Evolutionary conservation across 2,329 filamentous ascomycete genomes (phyloP), one percentile per base, ranked within the genome.

Genomic region (Aspergillus fijiensis): DNA sequence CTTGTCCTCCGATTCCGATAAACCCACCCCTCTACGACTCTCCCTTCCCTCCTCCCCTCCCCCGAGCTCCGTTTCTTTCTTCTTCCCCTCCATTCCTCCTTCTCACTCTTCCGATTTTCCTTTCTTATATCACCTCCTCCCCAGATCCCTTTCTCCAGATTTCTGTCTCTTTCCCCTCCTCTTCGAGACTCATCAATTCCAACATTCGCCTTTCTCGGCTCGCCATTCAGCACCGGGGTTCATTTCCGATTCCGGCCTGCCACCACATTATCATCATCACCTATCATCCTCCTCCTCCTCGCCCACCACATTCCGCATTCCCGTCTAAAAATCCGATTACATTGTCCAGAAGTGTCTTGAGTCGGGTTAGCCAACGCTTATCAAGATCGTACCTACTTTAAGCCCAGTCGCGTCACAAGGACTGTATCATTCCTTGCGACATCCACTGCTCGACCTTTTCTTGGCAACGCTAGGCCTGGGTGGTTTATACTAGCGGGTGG

Each of bases 131-230:
- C 51, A 57, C 64, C 65, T 57, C 62, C 59, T 60, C 68, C 66
- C 64, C 64, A 69, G 69, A 69, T 67, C 65, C 52, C 62, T 62
- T 63, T 68, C 67, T 67, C 67, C 66, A 63, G 62, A 68, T 70
- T 68, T 68, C 25, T 49, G 29, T 63, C 57, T 60, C 60, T 54
- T 65, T 58, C 50, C 59, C 61, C 62, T 59, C 67, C 51, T 52
- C 55, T 48, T 60, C 63, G 57, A 60, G 59, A 58, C 58, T 54
- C 59, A 65, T 62, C 60, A 53, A 29, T 10, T 58, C 68, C 61
- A 59, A 62, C 58, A 12, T 59, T 61, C 62, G 45, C 35, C 48
- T 33, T 33, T 57, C 52, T 59, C 61, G 57, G 51, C 56, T 57
- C 56, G 47, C 47, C 39, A 51, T 45, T 35, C 57, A 48, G 39